Percentiles rank a stretch among this genome's conserved stretches.
These are phyloP conservation scores for Thecaphora thlaspeos DNA, from an alignment of 1,284 basidiomycete genomes.

Conservation along the genomic window DNA sequence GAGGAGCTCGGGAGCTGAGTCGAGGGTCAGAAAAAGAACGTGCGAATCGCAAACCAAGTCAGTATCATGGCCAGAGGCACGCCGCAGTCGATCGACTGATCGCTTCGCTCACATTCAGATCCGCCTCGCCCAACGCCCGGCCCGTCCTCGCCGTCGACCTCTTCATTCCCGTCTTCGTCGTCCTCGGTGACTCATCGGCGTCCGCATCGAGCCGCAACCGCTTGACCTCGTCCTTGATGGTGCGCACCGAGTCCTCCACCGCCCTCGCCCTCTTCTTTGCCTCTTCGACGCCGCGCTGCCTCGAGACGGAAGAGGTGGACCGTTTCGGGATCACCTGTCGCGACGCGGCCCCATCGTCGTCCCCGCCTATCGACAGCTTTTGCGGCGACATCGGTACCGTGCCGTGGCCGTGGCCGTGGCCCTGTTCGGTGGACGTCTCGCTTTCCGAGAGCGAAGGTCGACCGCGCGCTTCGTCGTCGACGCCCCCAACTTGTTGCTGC, in stretches of 20 bases:
- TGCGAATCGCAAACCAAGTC: too few species aligned
- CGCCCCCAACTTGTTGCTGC: too few species aligned
- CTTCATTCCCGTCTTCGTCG: conserved; percentile 9
- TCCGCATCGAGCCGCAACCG: conserved; percentile 12
- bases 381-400: background rate
- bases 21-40: too few species aligned
- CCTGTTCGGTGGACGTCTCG: conserved; percentile 23
- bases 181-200: conserved; percentile 12
- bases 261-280: conserved; percentile 20
- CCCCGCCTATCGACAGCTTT: background rate
- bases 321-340: background rate
- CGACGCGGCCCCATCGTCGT: too few species aligned
- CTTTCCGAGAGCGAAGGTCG: conserved; percentile 20
- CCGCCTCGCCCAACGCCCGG: conserved; percentile 7
- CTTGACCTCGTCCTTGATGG: conserved; percentile 28
- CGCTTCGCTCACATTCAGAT: conserved; percentile 13
- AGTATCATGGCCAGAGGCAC: too few species aligned
- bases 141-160: background rate
- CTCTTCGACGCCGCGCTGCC: conserved; percentile 4
- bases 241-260: conserved; percentile 18
- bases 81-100: too few species aligned
- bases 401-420: conserved; percentile 8
- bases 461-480: background rate
- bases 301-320: conserved; percentile 20
- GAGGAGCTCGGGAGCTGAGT: too few species aligned